A percentile compares a stretch with the other conserved stretches of the same genome.
Evolutionary conservation across 345 rosid genomes (phyloP).

Genomic region (Gynandropsis gynandra): DNA sequence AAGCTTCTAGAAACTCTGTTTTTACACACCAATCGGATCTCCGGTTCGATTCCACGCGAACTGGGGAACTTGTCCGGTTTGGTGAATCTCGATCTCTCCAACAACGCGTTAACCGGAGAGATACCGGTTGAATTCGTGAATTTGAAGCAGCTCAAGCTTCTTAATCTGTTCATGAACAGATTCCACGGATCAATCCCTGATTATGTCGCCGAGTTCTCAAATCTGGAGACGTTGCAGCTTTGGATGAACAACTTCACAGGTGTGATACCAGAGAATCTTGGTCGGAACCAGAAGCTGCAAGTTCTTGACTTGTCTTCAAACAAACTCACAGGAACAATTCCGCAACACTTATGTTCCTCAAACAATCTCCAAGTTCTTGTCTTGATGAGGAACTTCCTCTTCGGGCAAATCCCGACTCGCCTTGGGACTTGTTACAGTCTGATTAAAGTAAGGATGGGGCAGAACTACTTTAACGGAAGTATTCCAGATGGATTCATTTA

Average conservation of each 20-base stretch:
- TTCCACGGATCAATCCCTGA: conserved; percentile 69
- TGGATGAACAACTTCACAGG: conserved; percentile 91
- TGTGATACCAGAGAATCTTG: conserved; percentile 49
- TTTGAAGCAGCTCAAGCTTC: conserved; percentile 50
- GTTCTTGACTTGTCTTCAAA: conserved; percentile 67
- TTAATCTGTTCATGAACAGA: conserved; percentile 71
- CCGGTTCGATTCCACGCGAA: conserved; percentile 47
- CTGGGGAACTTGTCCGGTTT: conserved; percentile 52
- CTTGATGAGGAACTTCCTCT: conserved; percentile 56
- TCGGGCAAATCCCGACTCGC: conserved; percentile 63
- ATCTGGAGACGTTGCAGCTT: conserved; percentile 64
- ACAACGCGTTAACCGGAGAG: conserved; percentile 66
- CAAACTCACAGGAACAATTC: conserved; percentile 59
- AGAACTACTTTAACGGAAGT: conserved; percentile 68
- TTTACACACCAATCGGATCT: conserved; percentile 61
- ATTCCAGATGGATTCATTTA: conserved; percentile 71
- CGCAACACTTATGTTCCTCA: conserved; percentile 57
- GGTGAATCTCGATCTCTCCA: conserved; percentile 74
- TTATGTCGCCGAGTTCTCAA: conserved; percentile 55
- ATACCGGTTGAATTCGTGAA: conserved; percentile 44
- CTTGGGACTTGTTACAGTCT: conserved; percentile 60
- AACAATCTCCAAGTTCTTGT: conserved; percentile 48
- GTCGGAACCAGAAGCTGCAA: conserved; percentile 46
- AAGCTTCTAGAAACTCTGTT: conserved; percentile 73
- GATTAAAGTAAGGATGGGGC: conserved; percentile 73